These are phyloP conservation scores for Tetrapisispora arboricola DNA, from an alignment of 805 yeast species.

Conservation along the genomic window DNA sequence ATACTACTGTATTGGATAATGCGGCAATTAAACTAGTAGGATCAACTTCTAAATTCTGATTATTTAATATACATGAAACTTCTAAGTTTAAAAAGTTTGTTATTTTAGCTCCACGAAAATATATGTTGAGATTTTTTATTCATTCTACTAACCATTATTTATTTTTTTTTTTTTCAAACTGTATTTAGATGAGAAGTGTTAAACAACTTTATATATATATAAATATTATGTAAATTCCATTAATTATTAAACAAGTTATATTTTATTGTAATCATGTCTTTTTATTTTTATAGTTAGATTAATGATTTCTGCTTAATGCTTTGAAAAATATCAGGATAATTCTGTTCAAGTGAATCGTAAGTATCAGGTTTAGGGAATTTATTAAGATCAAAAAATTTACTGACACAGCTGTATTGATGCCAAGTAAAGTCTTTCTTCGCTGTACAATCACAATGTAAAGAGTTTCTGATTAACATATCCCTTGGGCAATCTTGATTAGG, in stretches of 20 bases:
- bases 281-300: no score
- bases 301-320: constrained; percentile 1
- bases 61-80: background rate
- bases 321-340: constrained; percentile 1
- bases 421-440: constrained; percentile 55
- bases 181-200: no score
- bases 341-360: background rate
- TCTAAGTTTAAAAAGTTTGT: no score
- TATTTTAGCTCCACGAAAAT: no score
- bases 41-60: constrained; percentile 24
- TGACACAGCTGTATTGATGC: constrained; percentile 52
- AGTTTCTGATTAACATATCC: constrained; percentile 29
- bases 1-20: constrained; percentile 67
- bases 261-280: background rate
- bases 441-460: constrained; percentile 50
- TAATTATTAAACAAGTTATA: background rate
- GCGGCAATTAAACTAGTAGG: constrained; percentile 64
- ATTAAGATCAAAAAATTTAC: constrained; percentile 33
- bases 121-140: no score
- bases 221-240: no score
- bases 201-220: no score
- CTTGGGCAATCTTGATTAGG: constrained; percentile 70
- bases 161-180: no score
- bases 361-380: constrained; percentile 6
- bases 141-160: no score